Evolutionary conservation across 169 alveolate genomes (phyloP), one percentile per base, ranked within the genome.

Genomic region (Plasmodium gonderi): DNA sequence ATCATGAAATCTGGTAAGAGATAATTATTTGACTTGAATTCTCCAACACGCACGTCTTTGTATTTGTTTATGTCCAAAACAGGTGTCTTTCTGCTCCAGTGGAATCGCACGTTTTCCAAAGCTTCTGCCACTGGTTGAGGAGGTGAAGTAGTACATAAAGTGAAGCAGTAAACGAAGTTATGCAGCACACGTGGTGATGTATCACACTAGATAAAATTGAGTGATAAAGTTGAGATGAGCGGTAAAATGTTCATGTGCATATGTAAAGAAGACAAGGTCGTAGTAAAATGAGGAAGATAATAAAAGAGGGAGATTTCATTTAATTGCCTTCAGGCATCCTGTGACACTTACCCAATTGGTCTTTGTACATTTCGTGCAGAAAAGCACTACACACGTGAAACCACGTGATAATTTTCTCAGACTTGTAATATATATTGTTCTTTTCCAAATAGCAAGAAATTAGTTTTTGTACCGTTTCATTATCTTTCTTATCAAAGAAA

Each of bases 351-450:
- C 92, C 82, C 29, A 17, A 11, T 49, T 17, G 49, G 26, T 82
- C 82, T 47, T 31, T 82, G 20, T 82, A 82, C 76, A 82, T 1
- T 1, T 69, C 83, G 51, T 82, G 92, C 23, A 82, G 51, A 20
- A 69, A 82, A n/a, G 79, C 47, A n/a, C 92, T 68, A 49, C 92
- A 82, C 40, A 82, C 92, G 60, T 82, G 92, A 12, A 82, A 14
- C 92, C 92, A 82, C 26, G 92, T 82, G 40, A 82, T 82, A n/a
- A 82, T 45, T 20, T 47, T 68, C 29, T 82, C 92, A 12, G 92
- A 82, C 14, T 82, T 82, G 64, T 82, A 82, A 47, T 82, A 82
- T 9, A 82, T 82, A 14, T 82, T 82, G 33, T 69, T 69, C 60
- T 82, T 82, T 47, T 82, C 92, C 9, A 82, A 8, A 54, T 68